Base-by-base conservation (phyloP, 148 eudicot species). In the Fallopia convolvulus region DNA sequence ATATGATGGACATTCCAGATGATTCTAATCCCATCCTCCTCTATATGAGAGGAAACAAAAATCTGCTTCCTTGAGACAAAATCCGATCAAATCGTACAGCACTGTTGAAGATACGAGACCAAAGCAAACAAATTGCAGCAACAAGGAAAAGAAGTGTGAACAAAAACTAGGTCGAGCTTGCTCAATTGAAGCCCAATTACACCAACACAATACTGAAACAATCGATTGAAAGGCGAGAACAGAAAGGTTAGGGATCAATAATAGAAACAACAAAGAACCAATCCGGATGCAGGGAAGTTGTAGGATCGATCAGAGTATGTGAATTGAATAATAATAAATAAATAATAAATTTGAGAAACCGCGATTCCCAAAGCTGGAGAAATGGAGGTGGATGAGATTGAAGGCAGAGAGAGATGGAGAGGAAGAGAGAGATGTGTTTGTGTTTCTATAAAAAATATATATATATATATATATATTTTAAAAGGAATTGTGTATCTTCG, bases 381-480 rank as follows among this genome's bases (percentile, higher is more conserved):
- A 7, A 42, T 39, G 23, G 74, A 71, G 74, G 74, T 40, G 74
- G 74, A 61, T 61, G 70, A 8, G 70, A 61, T 61, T 61, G 70
- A 61, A 12, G 70, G 39, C 70, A 61, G 70, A 61, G 36, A 61
- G 36, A 61, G 36, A 53, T 1, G 15, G 39, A 61, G 70, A 26
- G 15, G 36, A 32, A 52, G 56, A 52, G 68, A 30, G 39, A 61
- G 0, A 10, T 26, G 70, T 11, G 30, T 30, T 20, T 30, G 70
- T 30, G 26, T 61, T 61, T 61, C 70, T 61, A 33, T 61, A 30
- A 11, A n/a, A n/a, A n/a, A n/a, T n/a, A n/a, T n/a, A n/a, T n/a
- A n/a, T n/a, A n/a, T n/a, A n/a, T n/a, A n/a, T n/a, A n/a, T n/a
- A n/a, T n/a, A n/a, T n/a, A 8, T 61, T 58, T 61, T 60, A 61